Conservation (phyloP, 164 flowering plant genomes). For the Dillenia turbinata region DNA sequence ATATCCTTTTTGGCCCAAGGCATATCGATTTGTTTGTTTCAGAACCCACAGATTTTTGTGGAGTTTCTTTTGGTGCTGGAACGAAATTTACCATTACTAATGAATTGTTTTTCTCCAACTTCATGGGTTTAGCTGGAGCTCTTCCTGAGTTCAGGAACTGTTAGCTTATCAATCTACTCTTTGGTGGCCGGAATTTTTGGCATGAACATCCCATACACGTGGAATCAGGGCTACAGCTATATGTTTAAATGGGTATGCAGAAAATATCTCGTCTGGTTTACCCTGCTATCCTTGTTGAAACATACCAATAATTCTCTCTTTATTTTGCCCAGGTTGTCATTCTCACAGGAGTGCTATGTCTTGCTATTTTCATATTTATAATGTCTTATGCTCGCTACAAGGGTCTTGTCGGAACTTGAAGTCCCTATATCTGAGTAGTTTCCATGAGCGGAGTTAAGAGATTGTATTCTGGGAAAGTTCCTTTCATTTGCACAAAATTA, state of each 20-base stretch:
- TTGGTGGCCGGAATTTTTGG: constrained; percentile 89
- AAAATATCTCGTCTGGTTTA: background rate
- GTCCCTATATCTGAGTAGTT: too few relatives aligned
- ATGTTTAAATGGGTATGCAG: constrained; percentile 83
- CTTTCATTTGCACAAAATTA: too few relatives aligned
- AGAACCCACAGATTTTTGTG: background rate
- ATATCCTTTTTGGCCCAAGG: background rate
- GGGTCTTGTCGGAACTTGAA: constrained; percentile 61
- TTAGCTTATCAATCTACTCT: constrained; percentile 71
- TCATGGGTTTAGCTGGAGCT: constrained; percentile 71
- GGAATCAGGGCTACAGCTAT: constrained; percentile 67
- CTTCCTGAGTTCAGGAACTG: constrained; percentile 81
- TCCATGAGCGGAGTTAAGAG: too few relatives aligned
- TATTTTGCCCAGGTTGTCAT: constrained; percentile 51
- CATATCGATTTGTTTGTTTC: background rate
- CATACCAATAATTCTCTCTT: constrained; percentile 1
- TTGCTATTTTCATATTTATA: constrained; percentile 27
- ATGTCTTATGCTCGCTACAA: constrained; percentile 49
- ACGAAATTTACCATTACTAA: too few relatives aligned
- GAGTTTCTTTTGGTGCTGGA: too few relatives aligned
- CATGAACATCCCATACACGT: constrained; percentile 86
- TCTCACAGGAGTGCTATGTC: constrained; percentile 27
- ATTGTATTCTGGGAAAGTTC: too few relatives aligned
- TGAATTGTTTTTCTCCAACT: background rate
- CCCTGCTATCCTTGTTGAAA: background rate